Conservation (phyloP, 2,329 filamentous ascomycete genomes). For the Penicillium frequentans region DNA sequence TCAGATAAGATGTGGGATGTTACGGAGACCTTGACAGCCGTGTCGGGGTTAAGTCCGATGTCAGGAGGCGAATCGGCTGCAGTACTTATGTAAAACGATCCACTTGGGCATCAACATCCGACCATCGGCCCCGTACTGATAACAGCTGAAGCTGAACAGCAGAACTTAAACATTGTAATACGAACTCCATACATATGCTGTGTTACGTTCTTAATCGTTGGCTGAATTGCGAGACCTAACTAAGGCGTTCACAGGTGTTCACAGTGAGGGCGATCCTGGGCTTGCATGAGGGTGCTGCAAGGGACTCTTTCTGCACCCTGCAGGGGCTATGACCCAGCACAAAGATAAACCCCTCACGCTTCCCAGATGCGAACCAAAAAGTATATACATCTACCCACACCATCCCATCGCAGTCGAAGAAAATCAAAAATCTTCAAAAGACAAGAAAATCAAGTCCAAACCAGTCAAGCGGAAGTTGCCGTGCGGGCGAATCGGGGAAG, state of each 20-base stretch:
- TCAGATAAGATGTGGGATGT: conserved; percentile 4
- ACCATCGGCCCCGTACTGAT: background rate
- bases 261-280: background rate
- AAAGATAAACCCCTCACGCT: too few species aligned
- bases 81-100: too few species aligned
- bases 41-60: background rate
- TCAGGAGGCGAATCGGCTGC: background rate
- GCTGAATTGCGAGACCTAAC: background rate
- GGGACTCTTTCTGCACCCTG: background rate
- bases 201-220: background rate
- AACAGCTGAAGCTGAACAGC: background rate
- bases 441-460: too few species aligned
- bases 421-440: too few species aligned
- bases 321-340: too few species aligned
- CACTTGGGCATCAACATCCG: background rate
- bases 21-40: background rate
- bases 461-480: too few species aligned
- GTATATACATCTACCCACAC: too few species aligned
- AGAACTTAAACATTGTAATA: background rate
- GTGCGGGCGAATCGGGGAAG: too few species aligned
- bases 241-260: too few species aligned
- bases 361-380: too few species aligned
- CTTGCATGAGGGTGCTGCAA: background rate
- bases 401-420: too few species aligned
- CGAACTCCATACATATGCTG: background rate